These are phyloP conservation scores for Barnettozyma sucrosica DNA, from an alignment of 805 yeast genomes.

Conservation along the genomic window DNA sequence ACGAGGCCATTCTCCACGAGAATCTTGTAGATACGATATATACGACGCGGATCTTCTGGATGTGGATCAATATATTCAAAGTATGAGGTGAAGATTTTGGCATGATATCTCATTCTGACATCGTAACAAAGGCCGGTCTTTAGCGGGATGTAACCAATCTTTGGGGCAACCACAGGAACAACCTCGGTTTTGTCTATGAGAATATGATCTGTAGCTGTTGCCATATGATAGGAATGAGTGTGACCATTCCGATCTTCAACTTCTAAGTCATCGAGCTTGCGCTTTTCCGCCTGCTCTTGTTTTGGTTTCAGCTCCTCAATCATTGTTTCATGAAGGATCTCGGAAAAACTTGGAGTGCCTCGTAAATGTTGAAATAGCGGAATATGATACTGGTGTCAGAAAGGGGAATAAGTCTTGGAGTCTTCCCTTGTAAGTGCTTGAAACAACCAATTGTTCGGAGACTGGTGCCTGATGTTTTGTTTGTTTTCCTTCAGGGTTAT, in stretches of 20 bases:
- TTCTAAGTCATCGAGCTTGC: conserved; percentile 22
- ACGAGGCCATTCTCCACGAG: conserved; percentile 92
- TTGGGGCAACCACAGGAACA: conserved; percentile 60
- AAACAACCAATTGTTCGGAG: neutral
- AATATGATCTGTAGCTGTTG: neutral
- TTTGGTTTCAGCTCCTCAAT: conserved; percentile 4
- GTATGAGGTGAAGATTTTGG: conserved; percentile 86
- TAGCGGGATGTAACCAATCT: conserved; percentile 61
- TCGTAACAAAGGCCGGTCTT: conserved; percentile 96
- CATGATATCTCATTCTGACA: conserved; percentile 96
- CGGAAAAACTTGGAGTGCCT: neutral
- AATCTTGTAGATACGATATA: conserved; percentile 87
- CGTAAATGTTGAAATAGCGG: neutral
- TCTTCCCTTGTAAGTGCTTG: neutral
- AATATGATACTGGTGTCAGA: neutral
- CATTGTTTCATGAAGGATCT: neutral
- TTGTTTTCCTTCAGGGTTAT: neutral
- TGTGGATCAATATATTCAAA: conserved; percentile 96
- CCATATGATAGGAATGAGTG: neutral
- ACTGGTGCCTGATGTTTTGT: neutral
- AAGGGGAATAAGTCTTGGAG: too few species aligned
- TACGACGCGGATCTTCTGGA: conserved; percentile 97
- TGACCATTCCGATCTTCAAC: conserved; percentile 8
- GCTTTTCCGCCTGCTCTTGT: conserved; percentile 14
- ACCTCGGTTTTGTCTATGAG: conserved; percentile 31